Evolutionary conservation across 352 stramenopile genomes (phyloP).

Genomic region (Thalassiosira delicatula): DNA sequence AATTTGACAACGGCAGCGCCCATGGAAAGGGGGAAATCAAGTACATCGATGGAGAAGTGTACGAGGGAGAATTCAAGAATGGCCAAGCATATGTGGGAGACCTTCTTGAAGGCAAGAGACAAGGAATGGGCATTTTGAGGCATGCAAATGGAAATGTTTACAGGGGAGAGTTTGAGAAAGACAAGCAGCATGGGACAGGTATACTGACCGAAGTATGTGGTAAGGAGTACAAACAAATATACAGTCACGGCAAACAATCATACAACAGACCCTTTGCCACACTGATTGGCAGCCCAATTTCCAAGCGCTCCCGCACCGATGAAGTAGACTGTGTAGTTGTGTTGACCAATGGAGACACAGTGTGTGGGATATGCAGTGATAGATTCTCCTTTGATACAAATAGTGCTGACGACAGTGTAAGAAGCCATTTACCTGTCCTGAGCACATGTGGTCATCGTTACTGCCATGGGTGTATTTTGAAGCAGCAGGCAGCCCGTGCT

Average conservation of each 20-base stretch:
- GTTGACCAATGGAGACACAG: slow-evolving; percentile 7
- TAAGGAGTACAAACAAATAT: slow-evolving; percentile 50
- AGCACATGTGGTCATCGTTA: slow-evolving; percentile 15
- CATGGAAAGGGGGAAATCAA: slow-evolving; percentile 67
- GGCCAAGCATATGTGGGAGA: slow-evolving; percentile 65
- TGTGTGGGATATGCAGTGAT: slow-evolving; percentile 7
- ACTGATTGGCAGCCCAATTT: background rate
- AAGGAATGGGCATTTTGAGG: slow-evolving; percentile 70
- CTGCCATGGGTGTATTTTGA: slow-evolving; percentile 30
- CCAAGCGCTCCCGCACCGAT: background rate
- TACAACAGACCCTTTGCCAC: too few relatives aligned
- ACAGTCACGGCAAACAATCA: slow-evolving; percentile 20
- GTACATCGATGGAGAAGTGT: slow-evolving; percentile 60
- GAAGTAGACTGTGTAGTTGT: slow-evolving; percentile 11
- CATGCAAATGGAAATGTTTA: slow-evolving; percentile 56
- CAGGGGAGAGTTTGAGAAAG: slow-evolving; percentile 51
- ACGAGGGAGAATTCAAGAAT: slow-evolving; percentile 70
- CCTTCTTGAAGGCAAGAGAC: slow-evolving; percentile 67
- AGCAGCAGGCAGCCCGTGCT: slow-evolving; percentile 1
- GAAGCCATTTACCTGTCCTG: slow-evolving; percentile 14
- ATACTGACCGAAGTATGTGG: slow-evolving; percentile 68
- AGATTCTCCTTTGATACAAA: slow-evolving; percentile 9
- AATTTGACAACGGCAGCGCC: slow-evolving; percentile 28
- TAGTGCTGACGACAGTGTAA: background rate
- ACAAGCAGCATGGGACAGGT: slow-evolving; percentile 31